Base-by-base conservation (phyloP, 148 eudicot species). In the Silene latifolia region DNA sequence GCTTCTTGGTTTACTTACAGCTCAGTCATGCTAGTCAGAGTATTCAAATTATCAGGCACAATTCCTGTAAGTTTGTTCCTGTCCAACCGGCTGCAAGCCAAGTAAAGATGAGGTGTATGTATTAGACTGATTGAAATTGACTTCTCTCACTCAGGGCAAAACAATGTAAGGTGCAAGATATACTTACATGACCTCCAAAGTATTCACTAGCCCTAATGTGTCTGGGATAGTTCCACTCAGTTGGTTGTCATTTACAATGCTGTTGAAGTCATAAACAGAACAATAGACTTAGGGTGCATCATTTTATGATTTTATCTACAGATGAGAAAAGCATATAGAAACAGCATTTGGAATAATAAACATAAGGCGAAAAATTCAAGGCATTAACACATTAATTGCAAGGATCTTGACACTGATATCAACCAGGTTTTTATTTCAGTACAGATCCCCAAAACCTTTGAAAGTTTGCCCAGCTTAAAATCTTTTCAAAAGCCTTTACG, bases 81-180 rank as follows among this genome's bases (percentile, higher is more conserved):
- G 70, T 81, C 83, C 80, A 81, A 72, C 69, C 83, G 83, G 69
- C 83, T 81, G 68, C 77, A 76, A 61, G 18, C 27, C 63, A 76
- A 24, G 59, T 35, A 51, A 68, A 73, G 15, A 53, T 48, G n/a
- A 77, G 6, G 73, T 53, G n/a, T 60, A 60, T 48, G 9, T 48
- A 46, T 46, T 23, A 48, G 63, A 58, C 8, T 24, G 23, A 23
- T 15, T 21, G 24, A 62, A 69, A 47, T 14, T 21, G 59, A 27
- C 25, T 72, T 71, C 6, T 58, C 13, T 32, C 35, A 32, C 4
- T 32, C 35, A 0, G 66, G 8, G 21, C 14, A 39, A 72, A 57
- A 29, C 56, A 29, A 35, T 7, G 8, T 58, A 19, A 20, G 1
- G 58, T 70, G 61, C 19, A 68, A 68, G 35, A 77, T 13, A 35